Evolutionary conservation across 1,139 yeast genomes (phyloP), one percentile per base, ranked within the genome.

Genomic region (Citeromyces siamensis): DNA sequence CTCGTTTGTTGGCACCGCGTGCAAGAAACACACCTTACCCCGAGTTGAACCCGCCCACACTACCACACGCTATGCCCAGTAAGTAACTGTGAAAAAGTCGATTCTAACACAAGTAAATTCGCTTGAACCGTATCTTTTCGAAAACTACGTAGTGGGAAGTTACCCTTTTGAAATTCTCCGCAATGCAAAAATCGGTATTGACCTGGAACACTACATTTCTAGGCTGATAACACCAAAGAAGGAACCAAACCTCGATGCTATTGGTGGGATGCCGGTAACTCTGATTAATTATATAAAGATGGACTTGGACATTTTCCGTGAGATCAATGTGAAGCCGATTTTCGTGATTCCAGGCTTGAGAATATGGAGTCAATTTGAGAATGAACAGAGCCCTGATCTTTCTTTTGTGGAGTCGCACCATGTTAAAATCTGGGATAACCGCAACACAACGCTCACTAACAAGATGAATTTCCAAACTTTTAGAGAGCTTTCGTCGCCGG

Each of bases 201-300:
- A 86, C 52, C 93, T 80, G 16, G 83, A 77, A 45, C 86, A 84
- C 52, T 84, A 84, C 49, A 59, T 82, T 35, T 63, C 79, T 28
- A 60, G 84, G 40, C 64, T 81, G 35, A 59, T 81, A 43, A 68
- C 78, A 5, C 65, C 62, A 44, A 77, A 76, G 44, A 75, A 75
- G 41, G 94, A 84, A 47, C 82, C 82, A 38, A 71, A 71, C 44
- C 59, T 78, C 36, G 82, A 80, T 36, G 94, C 94, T 4, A 69
- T 82, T 44, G 95, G 95, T 6, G 95, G 95, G 0, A 69, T 80
- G 39, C 95, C 95, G 1, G 56, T 71, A 32, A 71, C 84, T 2
- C 58, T 86, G 43, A 66, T 64, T 42, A 66, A 63, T 43, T 67
- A 66, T 47, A 61, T 85, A 35, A 74, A 74, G 35, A 60, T 75